Evolutionary conservation across 257 asterid genomes (phyloP).

Genomic region (Solanum corneliomulleri): DNA sequence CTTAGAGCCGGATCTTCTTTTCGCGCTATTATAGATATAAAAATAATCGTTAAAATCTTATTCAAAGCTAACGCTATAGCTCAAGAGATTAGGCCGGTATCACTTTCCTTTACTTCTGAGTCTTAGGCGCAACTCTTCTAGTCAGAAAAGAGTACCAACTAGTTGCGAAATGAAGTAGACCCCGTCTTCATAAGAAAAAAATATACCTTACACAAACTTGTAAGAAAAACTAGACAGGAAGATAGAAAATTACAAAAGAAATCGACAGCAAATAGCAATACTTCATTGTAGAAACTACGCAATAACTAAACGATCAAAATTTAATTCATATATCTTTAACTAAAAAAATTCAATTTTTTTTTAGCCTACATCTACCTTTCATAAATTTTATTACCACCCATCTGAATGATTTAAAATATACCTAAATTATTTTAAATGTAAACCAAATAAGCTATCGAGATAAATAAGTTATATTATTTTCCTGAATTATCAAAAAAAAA

Average conservation of each 20-base stretch:
- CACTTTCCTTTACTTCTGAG: background rate
- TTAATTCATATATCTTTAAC: background rate
- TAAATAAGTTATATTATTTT: background rate
- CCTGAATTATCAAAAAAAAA: background rate
- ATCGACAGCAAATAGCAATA: too few relatives aligned
- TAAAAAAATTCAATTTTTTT: background rate
- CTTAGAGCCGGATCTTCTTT: background rate
- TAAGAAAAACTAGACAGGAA: too few relatives aligned
- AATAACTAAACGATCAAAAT: background rate
- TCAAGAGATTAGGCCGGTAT: background rate
- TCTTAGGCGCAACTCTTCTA: background rate
- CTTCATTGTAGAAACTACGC: background rate
- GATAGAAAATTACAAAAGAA: too few relatives aligned
- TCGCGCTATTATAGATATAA: background rate
- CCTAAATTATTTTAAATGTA: background rate
- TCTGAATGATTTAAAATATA: too few relatives aligned
- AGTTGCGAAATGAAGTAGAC: background rate
- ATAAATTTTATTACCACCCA: background rate
- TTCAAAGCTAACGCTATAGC: background rate
- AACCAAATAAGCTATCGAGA: background rate
- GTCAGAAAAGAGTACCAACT: background rate
- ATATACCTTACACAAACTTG: background rate
- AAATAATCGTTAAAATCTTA: too few relatives aligned
- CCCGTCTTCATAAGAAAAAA: too few relatives aligned
- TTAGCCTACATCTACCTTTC: background rate